Percentiles rank a stretch among this genome's conserved stretches.
Conservation (phyloP, 345 rosid genomes). For the Citrus hindsii region DNA sequence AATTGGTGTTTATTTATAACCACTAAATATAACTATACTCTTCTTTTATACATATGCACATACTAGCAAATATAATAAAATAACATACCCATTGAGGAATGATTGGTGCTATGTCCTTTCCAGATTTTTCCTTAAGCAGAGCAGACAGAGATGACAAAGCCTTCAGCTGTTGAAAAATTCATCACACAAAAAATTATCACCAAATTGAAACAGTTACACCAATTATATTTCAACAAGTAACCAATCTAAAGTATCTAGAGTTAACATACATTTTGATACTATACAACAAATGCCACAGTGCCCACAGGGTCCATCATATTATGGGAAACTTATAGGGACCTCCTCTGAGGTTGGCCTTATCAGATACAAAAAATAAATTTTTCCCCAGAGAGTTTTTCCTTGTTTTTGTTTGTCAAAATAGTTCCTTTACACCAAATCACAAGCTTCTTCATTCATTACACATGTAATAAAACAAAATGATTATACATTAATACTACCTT, state of each 20-base stretch:
- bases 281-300: neutral
- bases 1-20: no score
- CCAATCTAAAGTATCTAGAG: neutral
- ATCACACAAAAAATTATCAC: neutral
- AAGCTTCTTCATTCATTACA: neutral
- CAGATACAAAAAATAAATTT: neutral
- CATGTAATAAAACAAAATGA: neutral
- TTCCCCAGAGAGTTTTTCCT: neutral
- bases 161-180: constrained; percentile 62
- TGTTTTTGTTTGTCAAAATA: neutral
- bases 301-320: neutral
- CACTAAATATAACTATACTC: no score
- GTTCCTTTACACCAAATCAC: neutral
- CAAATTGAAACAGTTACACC: neutral
- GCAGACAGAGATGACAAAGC: constrained; percentile 67
- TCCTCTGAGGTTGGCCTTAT: neutral
- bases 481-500: constrained; percentile 43
- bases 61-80: constrained; percentile 7
- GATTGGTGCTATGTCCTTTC: constrained; percentile 54
- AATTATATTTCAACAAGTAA: neutral
- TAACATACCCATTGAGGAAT: constrained; percentile 91
- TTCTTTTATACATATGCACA: neutral
- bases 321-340: neutral
- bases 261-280: neutral
- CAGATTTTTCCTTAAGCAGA: constrained; percentile 67